Percentiles rank a stretch among this genome's conserved stretches.
These are phyloP conservation scores for Starmera caribaea DNA, from an alignment of 805 yeast genomes.

Conservation along the genomic window DNA sequence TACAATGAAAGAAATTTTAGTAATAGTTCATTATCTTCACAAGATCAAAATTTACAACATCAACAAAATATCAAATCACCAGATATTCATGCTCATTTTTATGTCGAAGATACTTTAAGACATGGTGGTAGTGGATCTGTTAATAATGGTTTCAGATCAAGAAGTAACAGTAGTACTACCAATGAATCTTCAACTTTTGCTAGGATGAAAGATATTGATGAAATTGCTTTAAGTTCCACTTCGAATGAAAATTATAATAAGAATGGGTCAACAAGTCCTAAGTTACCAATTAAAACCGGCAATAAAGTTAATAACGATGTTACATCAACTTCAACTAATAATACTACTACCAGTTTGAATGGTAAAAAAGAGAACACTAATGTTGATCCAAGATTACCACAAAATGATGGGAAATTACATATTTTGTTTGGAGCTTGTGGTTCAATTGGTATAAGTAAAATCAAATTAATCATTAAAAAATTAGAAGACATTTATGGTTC, in stretches of 20 bases:
- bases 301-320: background rate
- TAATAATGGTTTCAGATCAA: conserved; percentile 13
- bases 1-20: conserved; percentile 8
- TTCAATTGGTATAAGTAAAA: conserved; percentile 73
- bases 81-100: conserved; percentile 76
- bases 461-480: conserved; percentile 70
- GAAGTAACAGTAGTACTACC: conserved; percentile 19
- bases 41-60: conserved; percentile 1
- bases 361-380: conserved; percentile 33
- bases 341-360: conserved; percentile 1
- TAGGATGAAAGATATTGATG: conserved; percentile 5
- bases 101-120: conserved; percentile 57
- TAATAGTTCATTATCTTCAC: conserved; percentile 13
- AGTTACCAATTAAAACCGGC: background rate
- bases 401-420: conserved; percentile 85
- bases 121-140: conserved; percentile 30
- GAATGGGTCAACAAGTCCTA: background rate
- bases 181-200: conserved; percentile 9
- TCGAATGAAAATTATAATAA: background rate
- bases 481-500: conserved; percentile 71
- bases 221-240: background rate
- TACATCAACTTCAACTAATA: background rate
- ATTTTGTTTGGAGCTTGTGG: conserved; percentile 85
- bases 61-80: conserved; percentile 34
- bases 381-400: conserved; percentile 55